Conservation (phyloP, 139 green algal genomes). For the Chlorella sp. region DNA sequence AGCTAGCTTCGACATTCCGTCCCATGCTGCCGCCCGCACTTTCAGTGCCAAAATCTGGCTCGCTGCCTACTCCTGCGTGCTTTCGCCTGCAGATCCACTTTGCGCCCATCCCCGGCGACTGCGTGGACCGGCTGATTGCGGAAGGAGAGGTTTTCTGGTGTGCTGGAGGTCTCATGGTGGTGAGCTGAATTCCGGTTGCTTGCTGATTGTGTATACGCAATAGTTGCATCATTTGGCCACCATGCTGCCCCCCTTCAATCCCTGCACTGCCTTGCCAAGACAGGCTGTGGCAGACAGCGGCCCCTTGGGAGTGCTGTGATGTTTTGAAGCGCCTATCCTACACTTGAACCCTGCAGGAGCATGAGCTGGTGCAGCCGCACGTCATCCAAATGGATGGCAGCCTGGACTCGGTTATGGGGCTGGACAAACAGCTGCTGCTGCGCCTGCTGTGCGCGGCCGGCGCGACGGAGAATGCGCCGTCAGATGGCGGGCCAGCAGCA, state of each 20-base stretch:
- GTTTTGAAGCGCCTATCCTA: too few relatives aligned
- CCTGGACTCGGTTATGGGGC: constrained; percentile 81
- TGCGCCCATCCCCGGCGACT: constrained; percentile 58
- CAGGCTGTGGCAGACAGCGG: too few relatives aligned
- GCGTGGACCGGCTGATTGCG: constrained; percentile 69
- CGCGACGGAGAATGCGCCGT: not conserved
- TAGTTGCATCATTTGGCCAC: too few relatives aligned
- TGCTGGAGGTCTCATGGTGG: constrained; percentile 83
- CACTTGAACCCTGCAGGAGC: constrained; percentile 47
- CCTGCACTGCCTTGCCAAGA: too few relatives aligned
- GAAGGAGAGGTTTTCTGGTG: constrained; percentile 77
- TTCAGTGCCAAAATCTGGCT: too few relatives aligned
- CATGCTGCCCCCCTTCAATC: too few relatives aligned
- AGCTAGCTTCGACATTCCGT: too few relatives aligned
- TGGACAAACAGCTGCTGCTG: constrained; percentile 66
- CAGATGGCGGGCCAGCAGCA: too few relatives aligned
- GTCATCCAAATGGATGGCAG: constrained; percentile 67
- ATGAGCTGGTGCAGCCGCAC: constrained; percentile 69
- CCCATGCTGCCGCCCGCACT: too few relatives aligned
- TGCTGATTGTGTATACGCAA: too few relatives aligned
- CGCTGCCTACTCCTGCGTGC: not conserved
- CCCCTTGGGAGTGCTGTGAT: too few relatives aligned
- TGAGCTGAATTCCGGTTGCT: too few relatives aligned
- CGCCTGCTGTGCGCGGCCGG: constrained; percentile 31
- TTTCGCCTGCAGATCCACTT: constrained; percentile 66